phyloP scores from a whole-genome alignment of 352 stramenopile species.

The Pythium monospermum region DNA sequence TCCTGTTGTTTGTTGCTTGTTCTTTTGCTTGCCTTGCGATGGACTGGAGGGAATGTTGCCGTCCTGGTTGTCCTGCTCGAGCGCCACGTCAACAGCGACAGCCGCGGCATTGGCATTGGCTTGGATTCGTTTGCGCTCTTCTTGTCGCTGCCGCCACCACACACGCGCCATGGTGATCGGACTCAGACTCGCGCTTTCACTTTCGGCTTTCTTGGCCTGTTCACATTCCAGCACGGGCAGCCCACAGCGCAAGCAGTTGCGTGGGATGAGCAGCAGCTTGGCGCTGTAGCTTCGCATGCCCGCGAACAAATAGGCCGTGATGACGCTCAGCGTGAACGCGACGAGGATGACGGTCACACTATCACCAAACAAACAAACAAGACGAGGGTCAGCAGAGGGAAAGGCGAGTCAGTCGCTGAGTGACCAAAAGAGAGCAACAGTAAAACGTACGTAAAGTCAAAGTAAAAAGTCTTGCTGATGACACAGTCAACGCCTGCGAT shows the following conservation, averaged over 20 bases:
- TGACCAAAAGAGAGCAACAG: no score
- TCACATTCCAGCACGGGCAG: slow-evolving; percentile 59
- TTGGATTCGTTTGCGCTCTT: background rate
- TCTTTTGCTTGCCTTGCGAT: background rate
- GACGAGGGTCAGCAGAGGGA: background rate
- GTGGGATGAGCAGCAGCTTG: slow-evolving; percentile 63
- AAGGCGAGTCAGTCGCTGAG: no score
- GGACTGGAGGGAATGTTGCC: background rate
- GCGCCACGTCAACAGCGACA: background rate
- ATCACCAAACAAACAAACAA: background rate
- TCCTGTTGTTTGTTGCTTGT: background rate
- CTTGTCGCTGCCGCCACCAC: slow-evolving; percentile 37
- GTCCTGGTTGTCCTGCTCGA: background rate
- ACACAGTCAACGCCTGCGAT: slow-evolving; percentile 73
- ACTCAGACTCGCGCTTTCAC: slow-evolving; percentile 55
- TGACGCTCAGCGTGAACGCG: slow-evolving; percentile 32
- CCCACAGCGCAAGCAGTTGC: slow-evolving; percentile 62
- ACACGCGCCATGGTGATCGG: slow-evolving; percentile 31
- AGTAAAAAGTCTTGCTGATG: slow-evolving; percentile 70
- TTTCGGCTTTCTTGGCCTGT: slow-evolving; percentile 23
- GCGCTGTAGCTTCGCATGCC: slow-evolving; percentile 57
- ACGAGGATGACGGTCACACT: slow-evolving; percentile 59
- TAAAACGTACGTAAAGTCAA: slow-evolving; percentile 61
- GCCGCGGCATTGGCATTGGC: background rate
- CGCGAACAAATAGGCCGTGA: slow-evolving; percentile 60